A percentile compares a stretch with the other conserved stretches of the same genome.
Evolutionary conservation across 495 filamentous ascomycete genomes (phyloP).

Genomic region (Hypoxylon subgilvum): DNA sequence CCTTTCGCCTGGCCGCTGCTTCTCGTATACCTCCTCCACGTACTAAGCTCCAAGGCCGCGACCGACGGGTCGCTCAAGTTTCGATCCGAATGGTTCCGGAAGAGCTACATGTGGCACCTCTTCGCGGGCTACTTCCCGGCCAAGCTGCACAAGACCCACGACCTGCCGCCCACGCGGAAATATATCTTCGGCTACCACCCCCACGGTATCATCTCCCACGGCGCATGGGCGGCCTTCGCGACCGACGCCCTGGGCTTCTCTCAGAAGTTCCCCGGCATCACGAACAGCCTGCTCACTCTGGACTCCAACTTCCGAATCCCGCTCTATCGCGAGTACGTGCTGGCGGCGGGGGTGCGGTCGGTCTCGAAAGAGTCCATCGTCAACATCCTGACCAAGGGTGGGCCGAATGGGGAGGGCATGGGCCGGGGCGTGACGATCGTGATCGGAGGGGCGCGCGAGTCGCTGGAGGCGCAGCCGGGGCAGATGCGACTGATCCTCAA

Average conservation of each 20-base stretch:
- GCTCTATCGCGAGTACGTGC: constrained; percentile 88
- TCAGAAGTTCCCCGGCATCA: constrained; percentile 93
- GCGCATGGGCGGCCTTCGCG: constrained; percentile 89
- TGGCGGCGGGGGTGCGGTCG: constrained; percentile 82
- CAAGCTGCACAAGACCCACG: constrained; percentile 78
- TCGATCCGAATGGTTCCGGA: constrained; percentile 74
- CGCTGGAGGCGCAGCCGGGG: constrained; percentile 81
- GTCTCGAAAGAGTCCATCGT: constrained; percentile 91
- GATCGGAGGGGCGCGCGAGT: constrained; percentile 89
- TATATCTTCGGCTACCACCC: constrained; percentile 99
- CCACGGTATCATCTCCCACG: constrained; percentile 95
- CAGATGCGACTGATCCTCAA: constrained; percentile 76
- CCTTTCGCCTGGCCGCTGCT: constrained; percentile 91
- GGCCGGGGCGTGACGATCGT: constrained; percentile 96
- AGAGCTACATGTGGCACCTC: constrained; percentile 80
- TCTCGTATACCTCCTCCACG: constrained; percentile 87
- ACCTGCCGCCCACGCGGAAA: constrained; percentile 81
- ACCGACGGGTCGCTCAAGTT: constrained; percentile 74
- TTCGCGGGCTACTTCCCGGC: constrained; percentile 95
- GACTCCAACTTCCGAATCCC: constrained; percentile 95
- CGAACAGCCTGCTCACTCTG: constrained; percentile 87
- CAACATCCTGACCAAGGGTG: constrained; percentile 80
- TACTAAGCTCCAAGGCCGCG: constrained; percentile 75
- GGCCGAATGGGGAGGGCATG: constrained; percentile 81
- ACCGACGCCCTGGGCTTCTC: constrained; percentile 91